Evolutionary conservation across 139 green algal genomes (phyloP).

Genomic region (Marvania coccoides): DNA sequence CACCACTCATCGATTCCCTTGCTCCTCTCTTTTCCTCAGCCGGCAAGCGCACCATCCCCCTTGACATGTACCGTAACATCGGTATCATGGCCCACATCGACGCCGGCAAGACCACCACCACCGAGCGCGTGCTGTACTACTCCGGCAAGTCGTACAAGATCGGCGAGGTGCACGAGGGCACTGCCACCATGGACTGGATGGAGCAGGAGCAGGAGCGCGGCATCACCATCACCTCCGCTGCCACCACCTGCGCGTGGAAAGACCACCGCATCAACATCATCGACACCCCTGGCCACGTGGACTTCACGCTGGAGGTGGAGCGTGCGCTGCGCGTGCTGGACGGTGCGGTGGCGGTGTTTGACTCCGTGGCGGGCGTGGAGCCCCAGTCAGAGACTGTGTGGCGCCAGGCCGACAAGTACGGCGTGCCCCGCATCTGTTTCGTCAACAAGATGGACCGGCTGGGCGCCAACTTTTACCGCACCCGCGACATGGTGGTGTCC

Average conservation of each 20-base stretch:
- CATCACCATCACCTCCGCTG: conserved; percentile 98
- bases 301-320: conserved; percentile 98
- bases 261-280: conserved; percentile 99
- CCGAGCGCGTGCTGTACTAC: conserved; percentile 98
- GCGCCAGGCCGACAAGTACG: conserved; percentile 99
- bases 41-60: conserved; percentile 32
- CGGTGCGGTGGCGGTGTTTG: conserved; percentile 92
- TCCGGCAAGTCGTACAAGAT: conserved; percentile 99
- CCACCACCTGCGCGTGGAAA: conserved; percentile 96
- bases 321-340: conserved; percentile 97
- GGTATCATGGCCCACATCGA: conserved; percentile 99
- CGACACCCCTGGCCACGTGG: conserved; percentile 96
- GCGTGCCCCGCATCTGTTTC: conserved; percentile 94
- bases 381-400: conserved; percentile 97
- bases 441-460: conserved; percentile 99
- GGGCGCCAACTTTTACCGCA: conserved; percentile 94
- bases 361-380: conserved; percentile 96
- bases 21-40: too few species aligned
- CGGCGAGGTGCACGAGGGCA: conserved; percentile 98
- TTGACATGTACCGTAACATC: conserved; percentile 97
- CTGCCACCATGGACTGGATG: conserved; percentile 99
- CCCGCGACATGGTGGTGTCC: conserved; percentile 66
- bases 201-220: conserved; percentile 91
- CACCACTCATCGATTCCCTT: too few species aligned
- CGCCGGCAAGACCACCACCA: conserved; percentile 96